Evolutionary conservation across 208 protist species (phyloP), one percentile per base, ranked within the genome.

Genomic region (Crithidia brevicula): DNA sequence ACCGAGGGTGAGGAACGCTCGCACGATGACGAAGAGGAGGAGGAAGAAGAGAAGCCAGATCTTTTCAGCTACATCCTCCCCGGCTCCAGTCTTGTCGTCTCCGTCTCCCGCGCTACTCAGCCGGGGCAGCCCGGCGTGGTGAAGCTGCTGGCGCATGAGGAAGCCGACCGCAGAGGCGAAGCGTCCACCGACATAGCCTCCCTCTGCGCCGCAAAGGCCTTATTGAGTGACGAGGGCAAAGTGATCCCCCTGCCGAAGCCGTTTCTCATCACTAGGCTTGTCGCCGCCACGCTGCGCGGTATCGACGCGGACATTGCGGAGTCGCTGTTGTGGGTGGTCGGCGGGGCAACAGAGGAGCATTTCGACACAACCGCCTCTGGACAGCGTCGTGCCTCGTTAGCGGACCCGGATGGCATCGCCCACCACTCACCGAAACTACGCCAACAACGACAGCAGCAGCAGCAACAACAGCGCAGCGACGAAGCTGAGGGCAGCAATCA

Each of bases 221-320:
- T 86, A 62, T 60, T 86, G 38, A 70, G 53, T 42, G 74, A 81
- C 50, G 67, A 83, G 40, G 81, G 67, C 20, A 81, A 74, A 16
- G 72, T 76, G 9, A 50, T 85, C 18, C 72, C 76, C n/a, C 59
- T 83, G 11, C 81, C 73, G 1, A 52, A 42, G 22, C 65, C 71
- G 13, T 85, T 82, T 58, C 33, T 95, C 36, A 46, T 93, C 28
- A 95, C 85, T 16, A 83, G 80, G 22, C 82, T 92, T 20, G 78
- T 93, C 49, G 83, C 85, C 22, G 77, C 77, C 7, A 69, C 63
- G 31, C 31, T 84, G 63, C 79, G 70, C 10, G 66, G 71, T 63
- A 73, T 77, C 20, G 65, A 77, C 27, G 34, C 59, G 13, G 64
- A 72, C 43, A 60, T 61, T 2, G 65, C 75, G 10, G 65, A 73